Evolutionary conservation across 1,139 yeast species (phyloP).

Genomic region (Blastobotrys buckinghamii): DNA sequence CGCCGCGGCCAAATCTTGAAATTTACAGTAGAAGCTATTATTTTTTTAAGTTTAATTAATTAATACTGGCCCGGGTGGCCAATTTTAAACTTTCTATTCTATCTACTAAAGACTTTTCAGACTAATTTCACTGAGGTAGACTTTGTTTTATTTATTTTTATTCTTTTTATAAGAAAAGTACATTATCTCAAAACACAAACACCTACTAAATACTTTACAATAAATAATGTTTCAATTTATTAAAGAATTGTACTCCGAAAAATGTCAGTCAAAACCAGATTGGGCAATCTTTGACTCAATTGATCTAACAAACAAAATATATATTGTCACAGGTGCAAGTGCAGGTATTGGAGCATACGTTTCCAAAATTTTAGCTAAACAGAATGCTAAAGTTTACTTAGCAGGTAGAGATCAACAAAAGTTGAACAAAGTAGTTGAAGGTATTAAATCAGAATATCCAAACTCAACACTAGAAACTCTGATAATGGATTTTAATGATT

Average conservation of each 20-base stretch:
- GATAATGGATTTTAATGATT: slow-evolving; percentile 41
- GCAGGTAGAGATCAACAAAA: slow-evolving; percentile 38
- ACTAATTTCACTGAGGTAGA: too few relatives aligned
- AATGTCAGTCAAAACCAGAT: neutral
- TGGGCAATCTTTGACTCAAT: neutral
- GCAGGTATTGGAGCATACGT: slow-evolving; percentile 45
- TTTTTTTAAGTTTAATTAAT: too few relatives aligned
- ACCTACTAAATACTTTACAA: neutral
- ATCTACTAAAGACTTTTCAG: too few relatives aligned
- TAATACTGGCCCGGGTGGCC: too few relatives aligned
- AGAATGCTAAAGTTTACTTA: slow-evolving; percentile 42
- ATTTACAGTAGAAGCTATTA: too few relatives aligned
- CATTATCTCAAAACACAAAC: too few relatives aligned
- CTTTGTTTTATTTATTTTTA: too few relatives aligned
- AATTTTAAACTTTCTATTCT: too few relatives aligned
- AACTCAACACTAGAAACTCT: slow-evolving; percentile 23
- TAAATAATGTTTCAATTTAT: neutral
- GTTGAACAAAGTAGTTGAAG: slow-evolving; percentile 34
- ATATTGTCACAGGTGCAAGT: slow-evolving; percentile 44
- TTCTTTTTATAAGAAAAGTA: too few relatives aligned
- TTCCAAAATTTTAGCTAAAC: slow-evolving; percentile 37
- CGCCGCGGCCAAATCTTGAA: too few relatives aligned
- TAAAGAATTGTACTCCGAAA: neutral
- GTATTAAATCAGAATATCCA: slow-evolving; percentile 28
- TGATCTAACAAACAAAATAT: slow-evolving; percentile 39